Evolutionary conservation across 2,329 filamentous ascomycete species (phyloP).

Genomic region (Monilinia fructicola): DNA sequence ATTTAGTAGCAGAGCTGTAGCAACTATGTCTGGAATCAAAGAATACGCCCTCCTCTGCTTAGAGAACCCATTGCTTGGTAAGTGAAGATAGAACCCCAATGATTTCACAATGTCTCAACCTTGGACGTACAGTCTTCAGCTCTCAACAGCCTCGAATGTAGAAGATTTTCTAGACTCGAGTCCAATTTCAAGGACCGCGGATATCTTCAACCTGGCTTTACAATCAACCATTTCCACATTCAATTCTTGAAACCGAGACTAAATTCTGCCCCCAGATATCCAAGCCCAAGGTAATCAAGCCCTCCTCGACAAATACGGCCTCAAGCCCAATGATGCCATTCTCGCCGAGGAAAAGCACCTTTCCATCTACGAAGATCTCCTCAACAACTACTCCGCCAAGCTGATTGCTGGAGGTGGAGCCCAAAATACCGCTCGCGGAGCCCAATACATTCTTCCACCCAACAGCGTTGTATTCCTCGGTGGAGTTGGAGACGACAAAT

Average conservation of each 20-base stretch:
- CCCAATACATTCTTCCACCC: conserved; percentile 88
- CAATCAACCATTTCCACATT: neutral
- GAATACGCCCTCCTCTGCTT: conserved; percentile 88
- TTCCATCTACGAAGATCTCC: conserved; percentile 86
- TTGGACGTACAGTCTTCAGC: neutral
- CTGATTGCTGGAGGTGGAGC: conserved; percentile 94
- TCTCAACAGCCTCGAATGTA: conserved; percentile 1
- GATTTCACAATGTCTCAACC: neutral
- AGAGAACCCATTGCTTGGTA: conserved; percentile 96
- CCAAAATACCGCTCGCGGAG: conserved; percentile 95
- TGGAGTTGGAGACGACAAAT: conserved; percentile 93
- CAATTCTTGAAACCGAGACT: conserved; percentile 13
- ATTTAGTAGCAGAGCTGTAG: conserved; percentile 12
- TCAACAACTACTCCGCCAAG: conserved; percentile 89
- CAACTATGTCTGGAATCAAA: conserved; percentile 69
- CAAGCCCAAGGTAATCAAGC: conserved; percentile 80
- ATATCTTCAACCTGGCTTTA: neutral
- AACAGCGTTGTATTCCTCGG: conserved; percentile 93
- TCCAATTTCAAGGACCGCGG: neutral
- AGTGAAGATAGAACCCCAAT: conserved; percentile 37
- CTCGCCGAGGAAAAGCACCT: conserved; percentile 91
- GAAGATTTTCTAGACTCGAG: neutral
- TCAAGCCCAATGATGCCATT: conserved; percentile 97
- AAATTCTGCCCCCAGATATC: conserved; percentile 64
- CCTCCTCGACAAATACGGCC: conserved; percentile 85